These are phyloP conservation scores for Umbilicaria muhlenbergii DNA, from an alignment of 495 filamentous ascomycete species.

Conservation along the genomic window DNA sequence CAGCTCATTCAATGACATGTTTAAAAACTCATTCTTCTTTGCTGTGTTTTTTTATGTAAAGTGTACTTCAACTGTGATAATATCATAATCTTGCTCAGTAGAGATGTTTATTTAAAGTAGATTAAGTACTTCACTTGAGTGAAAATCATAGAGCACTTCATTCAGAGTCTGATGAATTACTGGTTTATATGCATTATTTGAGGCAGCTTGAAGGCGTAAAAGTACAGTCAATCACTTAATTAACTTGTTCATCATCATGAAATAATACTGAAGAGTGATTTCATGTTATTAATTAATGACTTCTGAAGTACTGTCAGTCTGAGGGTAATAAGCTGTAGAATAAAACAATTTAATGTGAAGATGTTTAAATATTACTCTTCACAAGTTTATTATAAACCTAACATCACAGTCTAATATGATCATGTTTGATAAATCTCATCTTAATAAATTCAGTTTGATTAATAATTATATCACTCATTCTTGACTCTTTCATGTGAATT, in stretches of 20 bases:
- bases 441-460: no score
- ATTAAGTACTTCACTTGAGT: background rate
- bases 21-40: no score
- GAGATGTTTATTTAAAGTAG: no score
- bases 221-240: background rate
- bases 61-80: no score
- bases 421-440: background rate
- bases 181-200: background rate
- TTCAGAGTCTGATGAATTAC: background rate
- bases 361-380: background rate
- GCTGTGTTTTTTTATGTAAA: no score
- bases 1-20: no score
- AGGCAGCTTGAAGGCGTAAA: background rate
- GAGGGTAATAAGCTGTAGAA: slow-evolving; percentile 7
- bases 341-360: background rate
- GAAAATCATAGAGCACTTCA: background rate
- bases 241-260: no score
- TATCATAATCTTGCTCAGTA: no score
- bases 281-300: slow-evolving; percentile 6
- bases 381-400: background rate
- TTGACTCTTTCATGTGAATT: no score
- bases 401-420: background rate
- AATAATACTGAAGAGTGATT: background rate
- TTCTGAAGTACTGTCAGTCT: slow-evolving; percentile 10
- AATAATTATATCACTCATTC: no score